Evolutionary conservation across 306 rosid genomes (phyloP), one percentile per base, ranked within the genome.

Genomic region (Geum urbanum): DNA sequence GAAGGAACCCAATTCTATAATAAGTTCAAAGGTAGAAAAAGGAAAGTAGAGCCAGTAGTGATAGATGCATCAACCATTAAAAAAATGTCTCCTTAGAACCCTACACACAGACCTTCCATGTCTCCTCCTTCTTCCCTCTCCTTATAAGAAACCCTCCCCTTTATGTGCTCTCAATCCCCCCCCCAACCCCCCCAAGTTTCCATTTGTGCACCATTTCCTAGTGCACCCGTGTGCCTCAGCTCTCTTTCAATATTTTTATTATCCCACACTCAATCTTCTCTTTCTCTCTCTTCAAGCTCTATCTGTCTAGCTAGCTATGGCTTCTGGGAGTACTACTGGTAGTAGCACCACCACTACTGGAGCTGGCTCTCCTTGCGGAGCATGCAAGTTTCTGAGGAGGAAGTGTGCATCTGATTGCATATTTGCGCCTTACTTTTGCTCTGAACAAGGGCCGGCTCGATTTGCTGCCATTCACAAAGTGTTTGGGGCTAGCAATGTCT

Each of bases 391-490:
- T 74, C 92, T 95, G 1, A 55, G 99, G 70, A 56, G 99, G 53
- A 95, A 91, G 82, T 95, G 99, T 48, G 91, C 95, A 2, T 15
- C 84, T 5, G 99, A 95, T 4, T 95, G 97, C 72, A 74, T 95
- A 27, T 95, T 95, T 77, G 99, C 97, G 6, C 99, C 99, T 4
- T 95, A 95, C 54, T 95, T 95, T 58, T 84, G 91, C 84, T 86
- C 90, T 0, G 99, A 95, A 47, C 96, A 87, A 80, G 96, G 97
- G 1, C 86, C 96, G 10, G 92, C 96, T 0, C 74, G 92, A 53
- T 95, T 95, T 71, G 97, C 97, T n/a, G 97, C 97, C 59, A 91
- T 95, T 4, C 99, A 95, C 72, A 95, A 95, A 74, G 95, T 95
- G 57, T 95, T 95, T 58, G 99, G 99, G 11, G 99, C 97, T 3